phyloP scores from a whole-genome alignment of 495 filamentous ascomycete genomes.

The Barbatosphaeria neglecta region DNA sequence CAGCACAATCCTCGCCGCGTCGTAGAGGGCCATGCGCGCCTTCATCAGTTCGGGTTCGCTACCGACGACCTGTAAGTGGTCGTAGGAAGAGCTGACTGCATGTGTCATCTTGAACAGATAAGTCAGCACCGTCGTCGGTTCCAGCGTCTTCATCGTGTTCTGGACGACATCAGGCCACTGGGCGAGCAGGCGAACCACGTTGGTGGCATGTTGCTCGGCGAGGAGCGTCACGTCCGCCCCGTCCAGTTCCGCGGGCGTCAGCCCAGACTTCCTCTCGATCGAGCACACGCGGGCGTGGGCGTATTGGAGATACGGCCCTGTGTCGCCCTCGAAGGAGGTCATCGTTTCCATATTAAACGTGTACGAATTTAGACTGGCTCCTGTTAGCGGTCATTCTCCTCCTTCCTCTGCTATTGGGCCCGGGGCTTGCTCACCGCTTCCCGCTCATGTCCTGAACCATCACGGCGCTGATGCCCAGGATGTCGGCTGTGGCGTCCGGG shows the following conservation, averaged over 20 bases:
- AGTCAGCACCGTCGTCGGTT: constrained; percentile 57
- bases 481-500: constrained; percentile 43
- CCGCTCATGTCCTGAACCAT: constrained; percentile 58
- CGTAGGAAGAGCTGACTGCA: constrained; percentile 70
- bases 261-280: constrained; percentile 42
- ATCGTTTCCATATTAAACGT: constrained; percentile 51
- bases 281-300: constrained; percentile 54
- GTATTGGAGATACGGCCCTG: constrained; percentile 60
- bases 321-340: constrained; percentile 62
- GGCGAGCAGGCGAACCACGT: constrained; percentile 48
- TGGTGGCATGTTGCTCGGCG: constrained; percentile 45
- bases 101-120: constrained; percentile 90
- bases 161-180: constrained; percentile 55
- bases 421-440: constrained; percentile 35
- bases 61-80: constrained; percentile 67
- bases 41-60: constrained; percentile 59
- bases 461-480: constrained; percentile 48
- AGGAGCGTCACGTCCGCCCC: constrained; percentile 47
- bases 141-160: constrained; percentile 52
- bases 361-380: constrained; percentile 43
- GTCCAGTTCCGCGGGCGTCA: constrained; percentile 40
- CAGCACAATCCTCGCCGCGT: constrained; percentile 63
- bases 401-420: not conserved
- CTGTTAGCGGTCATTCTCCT: constrained; percentile 17
- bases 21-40: constrained; percentile 74